Evolutionary conservation across 2,329 filamentous ascomycete species (phyloP), one percentile per base, ranked within the genome.

Genomic region (Fusarium odoratissimum): DNA sequence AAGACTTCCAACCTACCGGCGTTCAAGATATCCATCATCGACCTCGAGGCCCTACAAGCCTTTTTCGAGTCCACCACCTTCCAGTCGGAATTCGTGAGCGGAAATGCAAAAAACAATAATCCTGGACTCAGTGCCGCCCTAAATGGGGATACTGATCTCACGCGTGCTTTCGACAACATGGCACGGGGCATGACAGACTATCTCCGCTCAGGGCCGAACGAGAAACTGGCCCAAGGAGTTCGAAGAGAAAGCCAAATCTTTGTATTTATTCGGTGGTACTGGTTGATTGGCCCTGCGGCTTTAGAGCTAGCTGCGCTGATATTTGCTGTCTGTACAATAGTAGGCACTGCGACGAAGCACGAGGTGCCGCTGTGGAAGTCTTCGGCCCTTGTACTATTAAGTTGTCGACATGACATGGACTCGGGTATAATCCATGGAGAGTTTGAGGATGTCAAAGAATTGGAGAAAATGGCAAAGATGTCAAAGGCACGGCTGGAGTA

Each of bases 81-180:
- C 2, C 52, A 11, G 8, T 37, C 56, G 4, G 60, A 62, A 19
- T 46, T 37, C 2, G 8, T 58, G 0, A 35, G 55, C 25, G 41
- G 59, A 1, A 4, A 1, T 3, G 11, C 7, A 8, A 28, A 10
- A 2, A 45, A 38, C 3, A 14, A 45, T 1, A 33, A 28, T 7
- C 51, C 42, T 23, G 41, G 59, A 1, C 19, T 62, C 0, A 28
- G 41, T 42, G 41, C 41, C 5, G n/a, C 13, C 12, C 28, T 58
- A 1, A 10, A 17, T 2, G 51, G 5, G 0, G 2, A 42, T 5
- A 28, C 9, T 5, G 25, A 62, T 8, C 14, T 62, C n/a, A 28
- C 40, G 1, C 13, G 8, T 21, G 25, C 51, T 17, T 58, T 59
- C 6, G 41, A 23, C 0, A 62, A 28, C 1, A 58, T 58, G 41